Percentiles rank a stretch among this genome's conserved stretches.
Evolutionary conservation across 495 filamentous ascomycete genomes (phyloP).

Genomic region (Annulohypoxylon stygium): DNA sequence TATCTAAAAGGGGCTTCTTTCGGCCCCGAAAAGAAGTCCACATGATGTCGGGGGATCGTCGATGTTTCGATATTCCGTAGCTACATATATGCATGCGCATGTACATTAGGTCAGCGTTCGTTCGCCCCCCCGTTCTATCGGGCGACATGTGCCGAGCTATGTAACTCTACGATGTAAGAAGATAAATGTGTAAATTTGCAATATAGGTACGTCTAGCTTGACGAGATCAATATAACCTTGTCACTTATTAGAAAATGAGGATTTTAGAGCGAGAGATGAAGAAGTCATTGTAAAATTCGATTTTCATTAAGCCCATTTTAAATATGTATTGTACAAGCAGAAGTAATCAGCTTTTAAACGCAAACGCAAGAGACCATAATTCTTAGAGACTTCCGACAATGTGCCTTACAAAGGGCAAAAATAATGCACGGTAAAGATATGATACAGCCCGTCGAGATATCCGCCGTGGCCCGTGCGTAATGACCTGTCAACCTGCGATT

Average conservation of each 20-base stretch:
- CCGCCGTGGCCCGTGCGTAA: not conserved
- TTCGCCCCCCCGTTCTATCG: not conserved
- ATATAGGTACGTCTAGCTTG: not conserved
- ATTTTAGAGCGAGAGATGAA: not conserved
- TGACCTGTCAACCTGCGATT: not conserved
- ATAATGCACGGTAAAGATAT: slow-evolving; percentile 5
- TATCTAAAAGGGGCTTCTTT: not conserved
- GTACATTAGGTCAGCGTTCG: not conserved
- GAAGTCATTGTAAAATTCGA: not conserved
- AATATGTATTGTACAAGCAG: slow-evolving; percentile 9
- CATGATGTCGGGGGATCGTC: not conserved
- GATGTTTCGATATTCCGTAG: not conserved
- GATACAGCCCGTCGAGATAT: slow-evolving; percentile 1
- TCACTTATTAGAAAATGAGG: not conserved
- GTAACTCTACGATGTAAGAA: not conserved
- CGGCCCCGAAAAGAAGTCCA: not conserved
- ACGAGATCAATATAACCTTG: not conserved
- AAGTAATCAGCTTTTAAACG: not conserved
- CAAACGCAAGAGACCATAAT: not conserved
- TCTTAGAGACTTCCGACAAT: not conserved
- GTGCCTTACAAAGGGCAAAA: not conserved
- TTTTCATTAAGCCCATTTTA: slow-evolving; percentile 5
- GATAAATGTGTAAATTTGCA: not conserved
- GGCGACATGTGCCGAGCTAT: not conserved
- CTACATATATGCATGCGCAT: not conserved